Base-by-base conservation (phyloP, 2,329 filamentous ascomycete genomes). In the Ceratocystis lukuohia region DNA sequence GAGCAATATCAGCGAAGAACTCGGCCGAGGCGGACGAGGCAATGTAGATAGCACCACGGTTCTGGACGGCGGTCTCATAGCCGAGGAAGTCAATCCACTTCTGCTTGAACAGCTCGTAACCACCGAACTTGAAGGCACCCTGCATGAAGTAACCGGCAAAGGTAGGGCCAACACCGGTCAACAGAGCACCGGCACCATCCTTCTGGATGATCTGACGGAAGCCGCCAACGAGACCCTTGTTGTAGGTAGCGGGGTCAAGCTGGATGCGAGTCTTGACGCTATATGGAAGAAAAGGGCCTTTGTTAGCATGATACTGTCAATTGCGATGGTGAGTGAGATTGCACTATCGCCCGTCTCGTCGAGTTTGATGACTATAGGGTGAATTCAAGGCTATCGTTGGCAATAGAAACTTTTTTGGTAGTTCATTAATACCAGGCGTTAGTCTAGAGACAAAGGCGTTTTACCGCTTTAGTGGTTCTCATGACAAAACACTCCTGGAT, bases 241-340 rank as follows among this genome's bases (percentile, higher is more conserved):
- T 95, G 84, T 94, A 95, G 78, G 88, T 93, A 72, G 76, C 81
- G 71, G 91, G 90, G 79, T 95, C 91, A 77, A 96, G 89, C 83
- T 96, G 91, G 78, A 95, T 95, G 79, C 89, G 86, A 74, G 91
- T 96, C 87, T 96, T 96, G 84, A 96, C 89, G 80, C 90, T 95
- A 76, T 71, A 71, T 62, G 65, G 30, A 61, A 20, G 56, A 28
- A 59, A 59, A 59, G 17, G 4, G 17, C 28, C 7, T 7, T 15
- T 48, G 66, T 53, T 67, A 66, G 70, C 30, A 59, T 20, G 74
- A 71, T 69, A 10, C 53, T 17, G 5, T 25, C 37, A 41, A 28
- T 0, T 15, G 37, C 10, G 6, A 46, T 62, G 30, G n/a, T 28
- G 41, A 37, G 64, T 59, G 17, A 57, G 15, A 28, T n/a, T 17